phyloP scores from a whole-genome alignment of 352 stramenopile genomes.

The Pythium pyrilobum region DNA sequence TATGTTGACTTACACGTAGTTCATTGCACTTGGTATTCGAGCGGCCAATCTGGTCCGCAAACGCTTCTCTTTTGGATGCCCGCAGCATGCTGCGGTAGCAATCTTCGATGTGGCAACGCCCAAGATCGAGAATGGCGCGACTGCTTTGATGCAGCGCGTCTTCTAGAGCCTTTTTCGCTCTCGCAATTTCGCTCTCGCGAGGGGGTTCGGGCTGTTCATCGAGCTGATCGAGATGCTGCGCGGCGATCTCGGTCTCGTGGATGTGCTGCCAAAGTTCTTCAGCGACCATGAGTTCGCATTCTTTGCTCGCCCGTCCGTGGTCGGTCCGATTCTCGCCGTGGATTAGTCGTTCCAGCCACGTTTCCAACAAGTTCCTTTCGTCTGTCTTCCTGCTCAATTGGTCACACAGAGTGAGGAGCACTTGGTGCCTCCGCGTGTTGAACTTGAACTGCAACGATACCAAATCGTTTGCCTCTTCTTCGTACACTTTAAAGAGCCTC shows the following conservation, averaged over 20 bases:
- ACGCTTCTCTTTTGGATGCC: neutral
- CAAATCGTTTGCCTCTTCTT: constrained; percentile 27
- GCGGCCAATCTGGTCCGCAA: constrained; percentile 4
- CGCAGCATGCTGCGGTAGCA: neutral
- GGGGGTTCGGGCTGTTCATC: constrained; percentile 1
- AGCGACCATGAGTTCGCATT: constrained; percentile 4
- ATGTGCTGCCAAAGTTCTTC: constrained; percentile 15
- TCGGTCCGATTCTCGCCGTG: neutral
- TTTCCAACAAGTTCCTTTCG: constrained; percentile 12
- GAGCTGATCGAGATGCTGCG: neutral
- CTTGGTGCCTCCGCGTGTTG: constrained; percentile 10
- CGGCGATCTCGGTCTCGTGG: neutral
- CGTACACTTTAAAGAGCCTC: constrained; percentile 28
- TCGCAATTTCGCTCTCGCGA: neutral
- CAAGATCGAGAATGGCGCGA: constrained; percentile 11
- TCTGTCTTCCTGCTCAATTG: constrained; percentile 4
- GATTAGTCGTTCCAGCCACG: constrained; percentile 6
- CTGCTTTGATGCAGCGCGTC: neutral
- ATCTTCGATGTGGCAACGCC: constrained; percentile 5
- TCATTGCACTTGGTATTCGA: constrained; percentile 1
- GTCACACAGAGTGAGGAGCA: neutral
- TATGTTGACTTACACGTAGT: neutral
- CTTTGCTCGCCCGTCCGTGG: neutral
- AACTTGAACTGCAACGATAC: constrained; percentile 14
- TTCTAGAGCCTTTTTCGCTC: neutral